phyloP scores from a whole-genome alignment of 2,329 filamentous ascomycete genomes.

The Rhexocercosporidium sp. region DNA sequence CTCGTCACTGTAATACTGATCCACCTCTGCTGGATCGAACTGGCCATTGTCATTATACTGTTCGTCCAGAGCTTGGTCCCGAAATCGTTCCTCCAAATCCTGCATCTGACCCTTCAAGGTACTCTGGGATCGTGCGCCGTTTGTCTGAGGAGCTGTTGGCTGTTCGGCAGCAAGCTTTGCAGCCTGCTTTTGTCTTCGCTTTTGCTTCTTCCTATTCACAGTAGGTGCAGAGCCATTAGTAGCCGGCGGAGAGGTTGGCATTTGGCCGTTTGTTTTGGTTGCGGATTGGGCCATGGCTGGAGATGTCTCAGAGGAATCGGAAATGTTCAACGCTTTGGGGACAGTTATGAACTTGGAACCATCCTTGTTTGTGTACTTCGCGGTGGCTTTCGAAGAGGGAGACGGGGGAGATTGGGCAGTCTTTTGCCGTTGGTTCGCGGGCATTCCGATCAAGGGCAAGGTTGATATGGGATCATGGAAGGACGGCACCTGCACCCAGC shows the following conservation, averaged over 20 bases:
- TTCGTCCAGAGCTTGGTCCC: conserved; percentile 37
- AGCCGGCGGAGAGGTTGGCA: conserved; percentile 35
- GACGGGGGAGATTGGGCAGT: conserved; percentile 56
- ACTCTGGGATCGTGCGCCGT: conserved; percentile 29
- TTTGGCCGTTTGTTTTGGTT: conserved; percentile 40
- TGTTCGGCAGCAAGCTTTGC: conserved; percentile 43
- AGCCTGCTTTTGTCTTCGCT: conserved; percentile 78
- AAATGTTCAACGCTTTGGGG: conserved; percentile 55
- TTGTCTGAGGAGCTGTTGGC: conserved; percentile 28
- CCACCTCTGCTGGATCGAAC: conserved; percentile 54
- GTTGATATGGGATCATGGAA: conserved; percentile 25
- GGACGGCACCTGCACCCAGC: conserved; percentile 33
- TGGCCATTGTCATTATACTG: conserved; percentile 40
- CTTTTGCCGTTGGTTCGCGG: conserved; percentile 58
- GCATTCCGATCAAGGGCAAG: conserved; percentile 47
- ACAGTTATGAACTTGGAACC: conserved; percentile 72
- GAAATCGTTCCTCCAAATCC: conserved; percentile 39
- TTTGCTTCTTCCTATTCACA: conserved; percentile 94
- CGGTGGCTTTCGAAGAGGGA: conserved; percentile 56
- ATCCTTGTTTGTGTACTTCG: conserved; percentile 71
- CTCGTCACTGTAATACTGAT: conserved; percentile 62
- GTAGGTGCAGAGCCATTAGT: conserved; percentile 48
- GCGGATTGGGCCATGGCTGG: conserved; percentile 46
- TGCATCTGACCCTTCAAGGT: conserved; percentile 36
- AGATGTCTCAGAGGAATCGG: conserved; percentile 60